A percentile compares a stretch with the other conserved stretches of the same genome.
phyloP scores from a whole-genome alignment of 208 protist species.

The Blastocrithidia nonstop region DNA sequence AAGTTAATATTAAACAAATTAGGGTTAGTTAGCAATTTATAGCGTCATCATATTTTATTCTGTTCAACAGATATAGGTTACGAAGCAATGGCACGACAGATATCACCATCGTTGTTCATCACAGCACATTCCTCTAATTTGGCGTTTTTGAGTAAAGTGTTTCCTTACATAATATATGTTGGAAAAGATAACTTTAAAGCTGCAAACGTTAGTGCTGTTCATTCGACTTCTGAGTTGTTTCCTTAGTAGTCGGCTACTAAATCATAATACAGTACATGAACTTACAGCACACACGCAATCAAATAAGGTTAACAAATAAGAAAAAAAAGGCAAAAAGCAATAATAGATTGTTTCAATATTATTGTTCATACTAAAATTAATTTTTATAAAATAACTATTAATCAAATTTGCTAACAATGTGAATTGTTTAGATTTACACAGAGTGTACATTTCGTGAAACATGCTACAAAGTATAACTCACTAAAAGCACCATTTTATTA shows the following conservation, averaged over 20 bases:
- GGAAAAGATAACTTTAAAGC: slow-evolving; percentile 7
- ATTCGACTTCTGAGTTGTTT: slow-evolving; percentile 7
- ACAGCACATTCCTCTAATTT: slow-evolving; percentile 31
- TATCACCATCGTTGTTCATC: slow-evolving; percentile 50
- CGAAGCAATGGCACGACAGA: slow-evolving; percentile 70
- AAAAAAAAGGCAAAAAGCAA: too few species aligned
- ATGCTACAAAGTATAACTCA: too few species aligned
- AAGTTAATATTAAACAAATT: slow-evolving; percentile 22
- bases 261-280: too few species aligned
- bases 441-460: too few species aligned
- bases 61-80: slow-evolving; percentile 69
- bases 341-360: too few species aligned
- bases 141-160: slow-evolving; percentile 40
- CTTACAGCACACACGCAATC: too few species aligned
- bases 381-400: too few species aligned
- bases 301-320: too few species aligned
- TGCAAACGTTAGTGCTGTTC: slow-evolving; percentile 19
- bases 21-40: slow-evolving; percentile 19
- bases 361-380: too few species aligned
- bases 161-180: slow-evolving; percentile 50
- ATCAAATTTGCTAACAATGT: too few species aligned
- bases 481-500: background rate
- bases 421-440: too few species aligned
- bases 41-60: slow-evolving; percentile 70
- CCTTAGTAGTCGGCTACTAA: too few species aligned